Conservation (phyloP, 352 stramenopile genomes). For the Phytophthora citrophthora region DNA sequence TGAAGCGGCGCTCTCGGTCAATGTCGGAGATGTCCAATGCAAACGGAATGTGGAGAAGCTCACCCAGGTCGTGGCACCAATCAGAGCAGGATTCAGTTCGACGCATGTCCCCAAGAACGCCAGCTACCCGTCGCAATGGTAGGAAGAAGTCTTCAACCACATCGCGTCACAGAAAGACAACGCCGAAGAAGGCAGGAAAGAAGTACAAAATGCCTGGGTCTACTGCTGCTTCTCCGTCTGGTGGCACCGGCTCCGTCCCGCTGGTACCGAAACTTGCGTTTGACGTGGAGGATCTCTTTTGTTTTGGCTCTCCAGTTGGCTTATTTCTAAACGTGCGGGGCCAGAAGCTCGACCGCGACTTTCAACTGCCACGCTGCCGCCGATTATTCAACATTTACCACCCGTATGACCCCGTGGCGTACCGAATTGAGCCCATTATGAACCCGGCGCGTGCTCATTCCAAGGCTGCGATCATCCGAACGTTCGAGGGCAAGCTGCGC, state of each 20-base stretch:
- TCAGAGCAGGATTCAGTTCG: slow-evolving; percentile 7
- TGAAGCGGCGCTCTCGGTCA: slow-evolving; percentile 49
- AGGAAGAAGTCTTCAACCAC: slow-evolving; percentile 15
- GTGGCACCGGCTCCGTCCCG: slow-evolving; percentile 12
- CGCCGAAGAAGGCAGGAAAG: slow-evolving; percentile 23
- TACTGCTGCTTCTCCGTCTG: slow-evolving; percentile 12
- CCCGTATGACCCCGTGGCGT: slow-evolving; percentile 94
- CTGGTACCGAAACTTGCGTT: slow-evolving; percentile 75
- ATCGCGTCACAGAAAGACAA: slow-evolving; percentile 32
- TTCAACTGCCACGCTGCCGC: slow-evolving; percentile 79
- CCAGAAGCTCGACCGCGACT: slow-evolving; percentile 71
- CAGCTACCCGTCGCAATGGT: slow-evolving; percentile 9
- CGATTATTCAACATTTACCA: slow-evolving; percentile 96
- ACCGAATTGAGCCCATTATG: slow-evolving; percentile 95
- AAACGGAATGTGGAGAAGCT: slow-evolving; percentile 26
- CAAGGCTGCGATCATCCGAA: slow-evolving; percentile 87
- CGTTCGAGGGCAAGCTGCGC: slow-evolving; percentile 82
- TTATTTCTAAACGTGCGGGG: slow-evolving; percentile 94
- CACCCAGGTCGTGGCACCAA: slow-evolving; percentile 5
- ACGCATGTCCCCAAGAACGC: slow-evolving; percentile 7
- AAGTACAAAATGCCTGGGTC: slow-evolving; percentile 25
- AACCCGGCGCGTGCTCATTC: slow-evolving; percentile 74
- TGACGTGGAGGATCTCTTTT: slow-evolving; percentile 88
- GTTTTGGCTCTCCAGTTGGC: slow-evolving; percentile 90
- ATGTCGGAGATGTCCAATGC: slow-evolving; percentile 46